Conservation (phyloP, 1,284 basidiomycete species). For the Leccinum angustisporum region DNA sequence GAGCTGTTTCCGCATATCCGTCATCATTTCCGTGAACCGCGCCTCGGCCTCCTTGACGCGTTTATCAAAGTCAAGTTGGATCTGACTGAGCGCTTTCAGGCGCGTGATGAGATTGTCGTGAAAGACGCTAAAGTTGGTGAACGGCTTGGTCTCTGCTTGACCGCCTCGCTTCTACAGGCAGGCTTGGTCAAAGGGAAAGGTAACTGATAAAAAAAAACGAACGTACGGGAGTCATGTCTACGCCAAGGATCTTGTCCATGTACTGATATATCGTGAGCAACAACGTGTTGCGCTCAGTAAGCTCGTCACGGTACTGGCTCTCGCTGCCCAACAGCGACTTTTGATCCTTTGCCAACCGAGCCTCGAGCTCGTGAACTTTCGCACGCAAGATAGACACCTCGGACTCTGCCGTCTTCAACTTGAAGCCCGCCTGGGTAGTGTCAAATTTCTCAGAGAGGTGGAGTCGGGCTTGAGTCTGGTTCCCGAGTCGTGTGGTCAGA, state of each 20-base stretch:
- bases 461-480: conserved; percentile 81
- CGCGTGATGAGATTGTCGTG: conserved; percentile 92
- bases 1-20: conserved; percentile 82
- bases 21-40: conserved; percentile 70
- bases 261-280: conserved; percentile 93
- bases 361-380: conserved; percentile 75
- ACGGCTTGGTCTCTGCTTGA: conserved; percentile 83
- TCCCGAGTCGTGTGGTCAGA: conserved; percentile 71
- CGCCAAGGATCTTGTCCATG: conserved; percentile 90
- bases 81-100: conserved; percentile 79
- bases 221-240: conserved; percentile 80
- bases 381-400: conserved; percentile 60
- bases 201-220: background rate
- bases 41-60: conserved; percentile 80
- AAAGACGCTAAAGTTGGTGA: conserved; percentile 92
- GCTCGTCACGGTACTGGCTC: conserved; percentile 82
- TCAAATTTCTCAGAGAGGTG: conserved; percentile 90
- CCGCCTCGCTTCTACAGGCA: conserved; percentile 61
- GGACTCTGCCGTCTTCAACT: conserved; percentile 62
- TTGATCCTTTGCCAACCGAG: conserved; percentile 82
- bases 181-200: background rate
- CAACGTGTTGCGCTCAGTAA: conserved; percentile 90
- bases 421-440: conserved; percentile 54
- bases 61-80: conserved; percentile 86
- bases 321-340: conserved; percentile 71